Percentiles rank a stretch among this genome's conserved stretches.
Conservation (phyloP, 2,329 filamentous ascomycete species). For the Nigrograna mackinnonii region DNA sequence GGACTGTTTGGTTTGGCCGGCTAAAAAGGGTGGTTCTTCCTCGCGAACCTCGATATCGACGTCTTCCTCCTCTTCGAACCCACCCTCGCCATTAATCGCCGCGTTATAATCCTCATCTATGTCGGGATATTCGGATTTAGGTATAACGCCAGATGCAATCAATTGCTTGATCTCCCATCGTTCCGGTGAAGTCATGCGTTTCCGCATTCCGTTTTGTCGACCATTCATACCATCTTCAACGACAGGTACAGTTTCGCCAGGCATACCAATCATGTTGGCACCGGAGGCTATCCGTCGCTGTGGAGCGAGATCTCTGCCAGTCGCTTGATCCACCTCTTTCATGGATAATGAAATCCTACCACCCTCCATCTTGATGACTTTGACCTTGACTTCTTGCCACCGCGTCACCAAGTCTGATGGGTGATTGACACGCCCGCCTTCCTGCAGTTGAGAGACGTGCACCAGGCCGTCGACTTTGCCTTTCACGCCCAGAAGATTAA, state of each 20-base stretch:
- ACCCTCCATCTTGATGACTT: conserved; percentile 85
- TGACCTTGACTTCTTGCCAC: conserved; percentile 87
- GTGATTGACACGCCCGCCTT: conserved; percentile 85
- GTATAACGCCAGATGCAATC: conserved; percentile 91
- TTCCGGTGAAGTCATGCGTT: conserved; percentile 94
- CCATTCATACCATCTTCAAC: conserved; percentile 63
- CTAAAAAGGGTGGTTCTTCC: conserved; percentile 93
- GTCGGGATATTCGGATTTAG: conserved; percentile 91
- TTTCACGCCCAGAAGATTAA: conserved; percentile 83
- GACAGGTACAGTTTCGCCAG: conserved; percentile 65
- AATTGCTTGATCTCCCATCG: conserved; percentile 97
- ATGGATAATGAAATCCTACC: conserved; percentile 86
- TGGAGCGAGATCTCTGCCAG: conserved; percentile 80
- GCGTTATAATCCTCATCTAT: conserved; percentile 93
- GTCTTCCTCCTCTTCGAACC: conserved; percentile 92
- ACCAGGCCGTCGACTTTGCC: conserved; percentile 93
- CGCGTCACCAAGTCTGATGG: conserved; percentile 83
- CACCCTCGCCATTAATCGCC: conserved; percentile 80
- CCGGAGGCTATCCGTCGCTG: conserved; percentile 81
- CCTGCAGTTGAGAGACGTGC: conserved; percentile 86
- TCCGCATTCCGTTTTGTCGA: conserved; percentile 64
- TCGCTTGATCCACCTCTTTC: conserved; percentile 94
- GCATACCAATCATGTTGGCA: conserved; percentile 83
- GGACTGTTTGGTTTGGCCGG: conserved; percentile 95
- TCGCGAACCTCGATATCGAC: conserved; percentile 96